These are phyloP conservation scores for Fusarium nisikadoi DNA, from an alignment of 2,329 filamentous ascomycete species.

Conservation along the genomic window DNA sequence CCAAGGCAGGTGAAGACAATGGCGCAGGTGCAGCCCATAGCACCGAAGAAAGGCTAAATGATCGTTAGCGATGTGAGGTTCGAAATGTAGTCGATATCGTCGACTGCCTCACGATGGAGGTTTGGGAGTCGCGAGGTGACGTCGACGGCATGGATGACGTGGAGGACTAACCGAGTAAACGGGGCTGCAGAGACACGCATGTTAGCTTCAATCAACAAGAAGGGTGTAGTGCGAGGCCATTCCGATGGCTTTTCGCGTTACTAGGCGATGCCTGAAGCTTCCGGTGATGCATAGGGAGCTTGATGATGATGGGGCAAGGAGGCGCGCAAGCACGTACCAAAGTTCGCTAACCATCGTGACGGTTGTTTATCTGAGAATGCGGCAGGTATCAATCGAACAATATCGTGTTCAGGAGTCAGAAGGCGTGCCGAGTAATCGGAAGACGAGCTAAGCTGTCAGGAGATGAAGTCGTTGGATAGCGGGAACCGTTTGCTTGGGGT, in stretches of 20 bases:
- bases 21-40: constrained; percentile 96
- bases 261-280: constrained; percentile 45
- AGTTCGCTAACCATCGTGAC: constrained; percentile 80
- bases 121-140: constrained; percentile 41
- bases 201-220: constrained; percentile 56
- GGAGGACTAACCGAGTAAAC: constrained; percentile 94
- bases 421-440: constrained; percentile 26
- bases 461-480: constrained; percentile 44
- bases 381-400: constrained; percentile 24
- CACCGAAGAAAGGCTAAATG: constrained; percentile 87
- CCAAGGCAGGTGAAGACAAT: constrained; percentile 98
- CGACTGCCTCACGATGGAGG: constrained; percentile 33
- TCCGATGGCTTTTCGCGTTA: constrained; percentile 15
- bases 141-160: constrained; percentile 45
- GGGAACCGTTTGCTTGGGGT: constrained; percentile 36
- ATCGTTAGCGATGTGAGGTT: constrained; percentile 48
- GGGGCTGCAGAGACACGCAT: constrained; percentile 69
- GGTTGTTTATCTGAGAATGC: constrained; percentile 45
- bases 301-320: constrained; percentile 46
- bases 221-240: neutral
- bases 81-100: constrained; percentile 27
- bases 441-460: constrained; percentile 31
- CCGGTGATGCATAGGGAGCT: constrained; percentile 46
- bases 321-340: constrained; percentile 72
- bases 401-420: constrained; percentile 19